These are phyloP conservation scores for Exophiala sp. DNA, from an alignment of 2,329 filamentous ascomycete species.

Conservation along the genomic window DNA sequence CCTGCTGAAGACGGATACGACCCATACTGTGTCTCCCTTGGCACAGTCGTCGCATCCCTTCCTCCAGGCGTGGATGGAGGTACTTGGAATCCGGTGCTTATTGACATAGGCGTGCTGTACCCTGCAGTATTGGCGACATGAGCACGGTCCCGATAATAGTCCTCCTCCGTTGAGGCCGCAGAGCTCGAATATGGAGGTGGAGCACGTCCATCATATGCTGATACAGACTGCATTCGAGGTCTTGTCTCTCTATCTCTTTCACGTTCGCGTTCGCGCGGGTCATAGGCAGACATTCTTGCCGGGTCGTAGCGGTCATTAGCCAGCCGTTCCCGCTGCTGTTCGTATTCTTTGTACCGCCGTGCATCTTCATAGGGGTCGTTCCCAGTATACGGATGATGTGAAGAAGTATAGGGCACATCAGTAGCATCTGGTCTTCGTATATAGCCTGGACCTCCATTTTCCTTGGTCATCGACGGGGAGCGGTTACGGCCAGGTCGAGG, in stretches of 20 bases:
- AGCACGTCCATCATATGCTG: conserved; percentile 8
- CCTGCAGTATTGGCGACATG: conserved; percentile 1
- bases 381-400: conserved; percentile 10
- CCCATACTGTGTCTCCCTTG: conserved; percentile 11
- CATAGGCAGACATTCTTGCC: conserved; percentile 24
- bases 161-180: conserved; percentile 15
- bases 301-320: conserved; percentile 25
- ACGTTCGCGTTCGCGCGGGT: conserved; percentile 20
- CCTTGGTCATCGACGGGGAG: conserved; percentile 20
- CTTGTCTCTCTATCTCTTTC: conserved; percentile 17
- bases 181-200: conserved; percentile 5
- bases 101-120: conserved; percentile 8
- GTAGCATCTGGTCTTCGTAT: conserved; percentile 10
- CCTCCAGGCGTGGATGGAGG: conserved; percentile 3
- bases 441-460: conserved; percentile 12
- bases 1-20: conserved; percentile 12
- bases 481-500: conserved; percentile 17
- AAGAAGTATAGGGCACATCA: conserved; percentile 16
- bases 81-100: conserved; percentile 22
- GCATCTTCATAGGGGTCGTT: conserved; percentile 17
- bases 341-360: conserved; percentile 22
- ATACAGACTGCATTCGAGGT: conserved; percentile 21
- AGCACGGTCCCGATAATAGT: conserved; percentile 21
- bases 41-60: conserved; percentile 5
- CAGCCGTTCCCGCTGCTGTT: conserved; percentile 20